A percentile compares a stretch with the other conserved stretches of the same genome.
These are phyloP conservation scores for Debaryomyces hansenii DNA, from an alignment of 805 yeast species.

Conservation along the genomic window DNA sequence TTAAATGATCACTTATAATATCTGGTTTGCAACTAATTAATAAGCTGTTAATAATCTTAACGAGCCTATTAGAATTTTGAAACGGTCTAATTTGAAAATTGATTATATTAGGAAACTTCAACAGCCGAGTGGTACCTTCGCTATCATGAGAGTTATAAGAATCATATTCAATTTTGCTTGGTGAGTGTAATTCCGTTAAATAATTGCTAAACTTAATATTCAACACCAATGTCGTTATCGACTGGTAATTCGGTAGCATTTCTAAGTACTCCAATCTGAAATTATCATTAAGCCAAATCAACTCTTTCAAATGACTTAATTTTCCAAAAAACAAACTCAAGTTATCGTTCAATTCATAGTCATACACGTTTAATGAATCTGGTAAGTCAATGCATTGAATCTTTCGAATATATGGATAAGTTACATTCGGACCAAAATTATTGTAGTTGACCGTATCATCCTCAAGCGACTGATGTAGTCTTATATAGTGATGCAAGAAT, in stretches of 20 bases:
- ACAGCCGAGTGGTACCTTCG: background rate
- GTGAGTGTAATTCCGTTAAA: slow-evolving; percentile 11
- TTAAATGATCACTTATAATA: slow-evolving; percentile 11
- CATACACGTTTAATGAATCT: slow-evolving; percentile 40
- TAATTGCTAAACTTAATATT: slow-evolving; percentile 28
- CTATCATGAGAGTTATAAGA: slow-evolving; percentile 7
- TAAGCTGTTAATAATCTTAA: slow-evolving; percentile 17
- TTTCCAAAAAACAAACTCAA: slow-evolving; percentile 25
- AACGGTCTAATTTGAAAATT: slow-evolving; percentile 38
- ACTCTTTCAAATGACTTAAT: slow-evolving; percentile 25
- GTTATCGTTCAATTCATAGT: slow-evolving; percentile 24
- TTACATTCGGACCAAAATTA: background rate
- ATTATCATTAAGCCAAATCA: slow-evolving; percentile 32
- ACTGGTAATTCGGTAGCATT: slow-evolving; percentile 27
- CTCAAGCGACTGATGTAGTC: slow-evolving; percentile 3
- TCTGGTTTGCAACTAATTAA: slow-evolving; percentile 8
- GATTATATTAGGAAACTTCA: slow-evolving; percentile 27
- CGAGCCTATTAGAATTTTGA: slow-evolving; percentile 22
- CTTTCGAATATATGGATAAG: slow-evolving; percentile 15
- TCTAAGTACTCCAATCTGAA: slow-evolving; percentile 27
- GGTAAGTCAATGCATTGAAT: slow-evolving; percentile 40
- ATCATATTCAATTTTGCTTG: slow-evolving; percentile 3
- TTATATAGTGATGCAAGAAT: slow-evolving; percentile 22
- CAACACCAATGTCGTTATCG: slow-evolving; percentile 24
- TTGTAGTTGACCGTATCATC: slow-evolving; percentile 1